Evolutionary conservation across 2,329 filamentous ascomycete genomes (phyloP), one percentile per base, ranked within the genome.

Genomic region (Rasamsonia emersonii): DNA sequence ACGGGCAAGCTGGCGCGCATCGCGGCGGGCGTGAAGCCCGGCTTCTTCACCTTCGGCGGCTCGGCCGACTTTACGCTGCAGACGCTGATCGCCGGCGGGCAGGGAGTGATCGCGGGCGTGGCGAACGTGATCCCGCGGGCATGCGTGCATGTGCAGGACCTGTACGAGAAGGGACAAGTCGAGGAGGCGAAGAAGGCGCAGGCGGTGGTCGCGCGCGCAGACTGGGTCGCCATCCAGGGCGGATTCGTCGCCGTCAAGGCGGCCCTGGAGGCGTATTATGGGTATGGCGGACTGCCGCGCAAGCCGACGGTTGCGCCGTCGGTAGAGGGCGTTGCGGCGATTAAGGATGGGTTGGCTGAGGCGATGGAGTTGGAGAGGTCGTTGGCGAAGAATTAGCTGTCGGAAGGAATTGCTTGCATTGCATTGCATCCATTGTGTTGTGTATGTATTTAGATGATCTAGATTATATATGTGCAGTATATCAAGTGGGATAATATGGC

Each of bases 1-100:
- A 81, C 82, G 18, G 80, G 77, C 37, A 85, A 85, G 58, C 70
- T 85, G 29, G 74, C 75, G 3, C 67, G 80, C 6, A 67, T 86
- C 3, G 64, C 68, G 0, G 65, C 69, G 2, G 56, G 59, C 15
- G 59, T 70, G 15, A 53, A 58, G 30, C 32, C 47, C 10, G 62
- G 60, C 5, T 93, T 88, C 67, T 82, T 91, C 73, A 85, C 84
- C 13, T 86, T 91, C 51, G 85, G 85, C 27, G 86, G 85, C 43
- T 84, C 91, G 56, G 85, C 82, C 51, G 86, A 93, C 61, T 93
- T 93, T 59, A 86, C 84, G 1, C 69, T 84, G 17, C 86, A 89
- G 62, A 89, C 84, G 1, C 71, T 88, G 4, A 71, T 80, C 39
- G 82, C 76, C 28, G 85, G 85, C 28, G 85, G 85, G 25, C 81